Evolutionary conservation across 495 filamentous ascomycete species (phyloP).

Genomic region (Stereocaulon alpinum): DNA sequence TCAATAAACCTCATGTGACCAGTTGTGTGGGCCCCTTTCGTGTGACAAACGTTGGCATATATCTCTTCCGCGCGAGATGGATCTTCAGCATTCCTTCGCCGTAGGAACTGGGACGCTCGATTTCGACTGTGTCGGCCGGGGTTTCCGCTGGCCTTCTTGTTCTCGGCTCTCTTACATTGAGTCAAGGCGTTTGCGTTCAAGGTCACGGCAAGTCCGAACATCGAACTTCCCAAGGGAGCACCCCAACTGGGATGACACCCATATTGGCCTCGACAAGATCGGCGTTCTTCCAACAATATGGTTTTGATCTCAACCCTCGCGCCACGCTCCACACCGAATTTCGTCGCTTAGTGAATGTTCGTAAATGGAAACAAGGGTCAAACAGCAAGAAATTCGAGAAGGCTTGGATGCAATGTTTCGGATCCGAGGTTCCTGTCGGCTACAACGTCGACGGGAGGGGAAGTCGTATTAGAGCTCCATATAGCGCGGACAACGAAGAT

Average conservation of each 20-base stretch:
- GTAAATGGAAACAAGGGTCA: constrained; percentile 9
- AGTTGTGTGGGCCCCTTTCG: background rate
- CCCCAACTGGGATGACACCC: constrained; percentile 1
- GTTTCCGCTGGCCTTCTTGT: too few relatives aligned
- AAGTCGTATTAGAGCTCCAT: background rate
- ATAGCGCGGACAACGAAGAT: background rate
- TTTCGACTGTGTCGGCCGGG: too few relatives aligned
- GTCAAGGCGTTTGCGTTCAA: too few relatives aligned
- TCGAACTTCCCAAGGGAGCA: background rate
- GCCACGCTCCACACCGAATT: background rate
- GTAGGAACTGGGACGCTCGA: background rate
- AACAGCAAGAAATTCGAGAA: constrained; percentile 7
- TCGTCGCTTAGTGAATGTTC: constrained; percentile 5
- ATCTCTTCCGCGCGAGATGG: background rate
- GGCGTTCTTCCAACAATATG: constrained; percentile 2
- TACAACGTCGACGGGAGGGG: background rate
- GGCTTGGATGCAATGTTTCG: constrained; percentile 1
- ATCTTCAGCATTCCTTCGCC: background rate
- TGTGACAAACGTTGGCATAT: constrained; percentile 1
- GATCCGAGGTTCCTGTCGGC: background rate
- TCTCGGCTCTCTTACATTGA: too few relatives aligned
- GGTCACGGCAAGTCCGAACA: too few relatives aligned
- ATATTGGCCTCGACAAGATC: constrained; percentile 7
- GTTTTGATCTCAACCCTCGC: constrained; percentile 1
- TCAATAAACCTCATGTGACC: constrained; percentile 1